phyloP scores from a whole-genome alignment of 2,329 filamentous ascomycete species.

The Diplodia corticola region DNA sequence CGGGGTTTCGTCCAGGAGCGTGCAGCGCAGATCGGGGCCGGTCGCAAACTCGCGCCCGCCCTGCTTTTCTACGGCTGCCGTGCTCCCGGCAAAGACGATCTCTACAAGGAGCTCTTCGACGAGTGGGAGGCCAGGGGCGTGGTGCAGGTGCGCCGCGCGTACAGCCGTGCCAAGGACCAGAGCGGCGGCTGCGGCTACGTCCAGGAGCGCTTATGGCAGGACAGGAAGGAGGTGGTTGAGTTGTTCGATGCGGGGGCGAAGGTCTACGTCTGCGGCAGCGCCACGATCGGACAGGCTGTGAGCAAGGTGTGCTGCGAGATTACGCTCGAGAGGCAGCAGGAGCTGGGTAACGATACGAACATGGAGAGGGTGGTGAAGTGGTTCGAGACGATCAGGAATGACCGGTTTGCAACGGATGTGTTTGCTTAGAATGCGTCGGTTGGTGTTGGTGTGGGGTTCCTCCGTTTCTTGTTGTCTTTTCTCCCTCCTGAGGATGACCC shows the following conservation, averaged over 20 bases:
- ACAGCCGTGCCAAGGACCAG: constrained; percentile 47
- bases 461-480: background rate
- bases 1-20: constrained; percentile 46
- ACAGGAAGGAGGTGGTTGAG: constrained; percentile 47
- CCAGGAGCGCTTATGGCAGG: constrained; percentile 53
- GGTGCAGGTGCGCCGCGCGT: constrained; percentile 63
- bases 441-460: background rate
- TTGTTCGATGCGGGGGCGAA: constrained; percentile 54
- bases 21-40: constrained; percentile 46
- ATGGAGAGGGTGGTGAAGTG: constrained; percentile 34
- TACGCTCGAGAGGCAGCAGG: constrained; percentile 43
- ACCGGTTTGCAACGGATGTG: constrained; percentile 50
- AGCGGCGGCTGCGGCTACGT: constrained; percentile 55
- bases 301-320: constrained; percentile 46
- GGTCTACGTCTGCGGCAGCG: constrained; percentile 66
- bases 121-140: constrained; percentile 62
- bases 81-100: constrained; percentile 54
- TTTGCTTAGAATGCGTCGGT: constrained; percentile 34
- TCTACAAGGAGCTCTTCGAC: constrained; percentile 61
- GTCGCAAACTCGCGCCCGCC: constrained; percentile 58
- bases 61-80: constrained; percentile 68
- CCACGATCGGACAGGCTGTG: constrained; percentile 48
- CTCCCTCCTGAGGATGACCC: background rate
- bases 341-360: constrained; percentile 26
- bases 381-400: constrained; percentile 48